Evolutionary conservation across 805 yeast species (phyloP).

Genomic region (Kazachstania kunashirensis): DNA sequence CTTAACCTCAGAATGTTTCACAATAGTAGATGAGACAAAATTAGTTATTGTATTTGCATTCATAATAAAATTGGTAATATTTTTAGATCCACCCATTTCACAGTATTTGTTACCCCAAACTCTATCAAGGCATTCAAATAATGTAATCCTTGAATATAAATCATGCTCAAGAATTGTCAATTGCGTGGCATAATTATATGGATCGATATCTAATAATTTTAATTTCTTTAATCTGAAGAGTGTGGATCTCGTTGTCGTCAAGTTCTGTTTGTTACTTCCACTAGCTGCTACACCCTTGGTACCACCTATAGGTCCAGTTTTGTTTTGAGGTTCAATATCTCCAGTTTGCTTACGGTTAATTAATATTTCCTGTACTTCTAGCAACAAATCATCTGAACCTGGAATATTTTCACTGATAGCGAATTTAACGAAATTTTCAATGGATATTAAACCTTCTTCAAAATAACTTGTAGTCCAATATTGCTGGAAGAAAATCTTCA

Average conservation of each 20-base stretch:
- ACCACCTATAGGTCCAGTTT: background rate
- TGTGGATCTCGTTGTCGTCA: constrained; percentile 7
- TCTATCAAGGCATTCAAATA: constrained; percentile 65
- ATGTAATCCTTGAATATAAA: constrained; percentile 55
- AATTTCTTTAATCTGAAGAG: constrained; percentile 30
- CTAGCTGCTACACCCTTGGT: background rate
- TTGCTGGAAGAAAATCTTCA: constrained; percentile 56
- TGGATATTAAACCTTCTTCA: constrained; percentile 34
- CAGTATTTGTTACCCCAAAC: constrained; percentile 67
- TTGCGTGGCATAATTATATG: constrained; percentile 73
- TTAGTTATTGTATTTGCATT: constrained; percentile 76
- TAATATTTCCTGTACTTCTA: constrained; percentile 31
- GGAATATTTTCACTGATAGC: constrained; percentile 36
- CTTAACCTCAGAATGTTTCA: constrained; percentile 51
- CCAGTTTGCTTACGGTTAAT: constrained; percentile 28
- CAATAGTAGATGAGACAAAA: constrained; percentile 68
- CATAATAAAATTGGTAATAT: constrained; percentile 53
- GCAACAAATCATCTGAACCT: constrained; percentile 34
- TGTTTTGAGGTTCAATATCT: background rate
- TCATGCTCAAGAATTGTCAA: constrained; percentile 69
- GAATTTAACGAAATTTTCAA: constrained; percentile 34
- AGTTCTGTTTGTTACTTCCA: background rate
- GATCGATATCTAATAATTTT: constrained; percentile 58
- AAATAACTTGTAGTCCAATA: constrained; percentile 62
- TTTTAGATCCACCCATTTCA: constrained; percentile 40